Percentiles rank a stretch among this genome's conserved stretches.
These are phyloP conservation scores for Terfezia boudieri DNA, from an alignment of 495 filamentous ascomycete species.

Conservation along the genomic window DNA sequence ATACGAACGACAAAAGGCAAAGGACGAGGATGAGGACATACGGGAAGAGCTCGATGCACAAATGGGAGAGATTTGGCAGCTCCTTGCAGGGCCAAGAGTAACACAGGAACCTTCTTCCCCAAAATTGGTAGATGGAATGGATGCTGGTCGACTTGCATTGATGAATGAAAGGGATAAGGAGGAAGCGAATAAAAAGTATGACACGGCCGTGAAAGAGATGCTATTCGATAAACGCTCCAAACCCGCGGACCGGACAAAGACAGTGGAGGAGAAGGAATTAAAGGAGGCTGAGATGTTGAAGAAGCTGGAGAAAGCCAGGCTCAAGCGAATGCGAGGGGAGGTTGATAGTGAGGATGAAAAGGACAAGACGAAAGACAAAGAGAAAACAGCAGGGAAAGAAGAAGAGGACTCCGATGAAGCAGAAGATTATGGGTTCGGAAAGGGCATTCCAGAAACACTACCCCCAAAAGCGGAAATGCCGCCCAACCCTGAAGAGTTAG, in stretches of 20 bases:
- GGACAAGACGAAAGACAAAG: slow-evolving; percentile 25
- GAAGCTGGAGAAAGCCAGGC: slow-evolving; percentile 55
- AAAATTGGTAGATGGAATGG: slow-evolving; percentile 21
- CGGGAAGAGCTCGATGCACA: slow-evolving; percentile 57
- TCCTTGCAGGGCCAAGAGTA: slow-evolving; percentile 28
- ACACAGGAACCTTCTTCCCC: slow-evolving; percentile 7
- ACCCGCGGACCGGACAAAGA: slow-evolving; percentile 73
- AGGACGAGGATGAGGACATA: slow-evolving; percentile 88
- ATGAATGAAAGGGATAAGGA: slow-evolving; percentile 38
- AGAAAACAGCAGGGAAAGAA: slow-evolving; percentile 16
- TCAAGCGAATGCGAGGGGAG: slow-evolving; percentile 52
- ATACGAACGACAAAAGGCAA: slow-evolving; percentile 72
- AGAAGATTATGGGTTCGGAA: slow-evolving; percentile 32
- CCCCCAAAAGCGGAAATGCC: slow-evolving; percentile 15
- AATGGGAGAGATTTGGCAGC: slow-evolving; percentile 52
- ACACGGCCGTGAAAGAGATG: slow-evolving; percentile 56
- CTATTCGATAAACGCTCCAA: slow-evolving; percentile 59
- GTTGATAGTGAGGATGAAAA: slow-evolving; percentile 25
- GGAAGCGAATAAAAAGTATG: slow-evolving; percentile 54
- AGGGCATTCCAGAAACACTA: slow-evolving; percentile 28
- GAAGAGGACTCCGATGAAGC: slow-evolving; percentile 26
- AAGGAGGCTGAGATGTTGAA: slow-evolving; percentile 53
- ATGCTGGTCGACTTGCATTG: slow-evolving; percentile 35
- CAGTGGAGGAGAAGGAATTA: slow-evolving; percentile 62
- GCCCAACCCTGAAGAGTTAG: slow-evolving; percentile 22